phyloP scores from a whole-genome alignment of 1,284 basidiomycete genomes.

The Vanrija humicola region DNA sequence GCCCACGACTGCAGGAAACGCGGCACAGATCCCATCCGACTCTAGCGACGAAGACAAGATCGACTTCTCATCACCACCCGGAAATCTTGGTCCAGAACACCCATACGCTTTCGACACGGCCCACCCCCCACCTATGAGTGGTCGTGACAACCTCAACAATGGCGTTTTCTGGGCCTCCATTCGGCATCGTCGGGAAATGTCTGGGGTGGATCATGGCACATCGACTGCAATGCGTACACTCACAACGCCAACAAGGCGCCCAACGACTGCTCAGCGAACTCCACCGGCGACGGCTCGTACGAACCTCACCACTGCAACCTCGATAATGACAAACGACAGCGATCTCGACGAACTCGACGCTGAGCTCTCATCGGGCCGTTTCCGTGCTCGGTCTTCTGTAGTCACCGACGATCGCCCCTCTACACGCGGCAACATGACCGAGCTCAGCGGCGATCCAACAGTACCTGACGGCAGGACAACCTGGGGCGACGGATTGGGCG shows the following conservation, averaged over 20 bases:
- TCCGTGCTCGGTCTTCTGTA: no score
- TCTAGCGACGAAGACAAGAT: not conserved
- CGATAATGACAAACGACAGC: not conserved
- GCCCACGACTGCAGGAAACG: slow-evolving; percentile 30
- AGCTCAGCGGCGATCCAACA: slow-evolving; percentile 45
- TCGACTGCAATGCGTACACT: no score
- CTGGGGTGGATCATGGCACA: no score
- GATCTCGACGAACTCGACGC: not conserved
- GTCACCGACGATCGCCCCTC: not conserved
- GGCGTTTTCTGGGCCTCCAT: slow-evolving; percentile 32
- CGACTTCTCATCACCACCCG: not conserved
- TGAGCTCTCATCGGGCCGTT: no score
- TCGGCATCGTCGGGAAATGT: not conserved
- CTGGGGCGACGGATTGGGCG: slow-evolving; percentile 42
- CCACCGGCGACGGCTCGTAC: no score
- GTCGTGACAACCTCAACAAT: slow-evolving; percentile 39
- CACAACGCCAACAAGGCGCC: no score
- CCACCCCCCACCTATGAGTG: slow-evolving; percentile 34
- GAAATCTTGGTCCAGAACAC: not conserved
- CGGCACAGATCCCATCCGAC: not conserved
- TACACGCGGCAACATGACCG: slow-evolving; percentile 35
- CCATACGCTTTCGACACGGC: slow-evolving; percentile 21
- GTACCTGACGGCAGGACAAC: slow-evolving; percentile 48
- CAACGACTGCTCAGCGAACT: no score
- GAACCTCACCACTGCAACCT: not conserved